phyloP scores from a whole-genome alignment of 192 early-diverging fungal genomes.

The Coemansia sp. region DNA sequence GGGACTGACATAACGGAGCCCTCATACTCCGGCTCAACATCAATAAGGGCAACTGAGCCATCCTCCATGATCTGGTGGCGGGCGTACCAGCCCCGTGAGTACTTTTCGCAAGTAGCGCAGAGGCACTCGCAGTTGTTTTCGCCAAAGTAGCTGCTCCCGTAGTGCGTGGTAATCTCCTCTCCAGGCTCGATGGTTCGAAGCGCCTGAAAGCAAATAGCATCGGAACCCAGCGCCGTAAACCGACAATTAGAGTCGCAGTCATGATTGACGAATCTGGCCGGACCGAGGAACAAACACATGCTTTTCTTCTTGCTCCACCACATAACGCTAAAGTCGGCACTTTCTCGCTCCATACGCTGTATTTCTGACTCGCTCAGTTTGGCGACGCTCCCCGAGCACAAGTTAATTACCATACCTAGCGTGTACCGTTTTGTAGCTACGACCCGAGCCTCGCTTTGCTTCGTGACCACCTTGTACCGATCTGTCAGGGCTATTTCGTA shows the following conservation, averaged over 20 bases:
- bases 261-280: conserved; percentile 76
- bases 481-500: conserved; percentile 63
- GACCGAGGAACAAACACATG: conserved; percentile 68
- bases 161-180: conserved; percentile 71
- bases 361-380: conserved; percentile 47
- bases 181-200: conserved; percentile 61
- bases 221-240: conserved; percentile 42
- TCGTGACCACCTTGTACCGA: conserved; percentile 54
- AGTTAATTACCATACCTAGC: conserved; percentile 34
- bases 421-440: conserved; percentile 40
- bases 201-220: conserved; percentile 69
- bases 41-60: background rate
- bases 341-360: conserved; percentile 29
- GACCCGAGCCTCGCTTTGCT: conserved; percentile 37
- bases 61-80: background rate
- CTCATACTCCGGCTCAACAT: background rate
- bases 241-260: conserved; percentile 68
- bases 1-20: background rate
- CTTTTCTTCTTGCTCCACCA: conserved; percentile 57
- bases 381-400: conserved; percentile 59
- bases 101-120: conserved; percentile 72
- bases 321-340: conserved; percentile 68
- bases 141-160: conserved; percentile 70
- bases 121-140: conserved; percentile 66
- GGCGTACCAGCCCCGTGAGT: conserved; percentile 44